Conservation (phyloP, 805 yeast genomes). For the Wickerhamiella australiensis region DNA sequence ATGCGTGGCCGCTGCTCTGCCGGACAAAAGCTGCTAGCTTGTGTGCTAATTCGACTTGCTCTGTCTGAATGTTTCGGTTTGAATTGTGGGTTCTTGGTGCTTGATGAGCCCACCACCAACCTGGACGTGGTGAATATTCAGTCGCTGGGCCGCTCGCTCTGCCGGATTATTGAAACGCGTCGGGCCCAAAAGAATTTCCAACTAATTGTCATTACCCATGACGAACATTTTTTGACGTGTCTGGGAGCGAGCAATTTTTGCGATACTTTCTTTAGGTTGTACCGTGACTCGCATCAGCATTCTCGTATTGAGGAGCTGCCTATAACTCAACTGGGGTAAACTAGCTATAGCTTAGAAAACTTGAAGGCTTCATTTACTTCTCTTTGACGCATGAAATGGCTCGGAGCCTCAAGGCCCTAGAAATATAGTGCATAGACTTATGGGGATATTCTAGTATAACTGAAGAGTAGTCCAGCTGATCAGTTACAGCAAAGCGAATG, state of each 20-base stretch:
- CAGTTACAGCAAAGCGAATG: too few species aligned
- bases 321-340: conserved; percentile 18
- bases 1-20: conserved; percentile 99
- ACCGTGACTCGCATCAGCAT: conserved; percentile 68
- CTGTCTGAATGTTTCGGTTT: conserved; percentile 91
- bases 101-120: conserved; percentile 97
- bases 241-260: conserved; percentile 79
- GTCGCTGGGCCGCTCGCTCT: conserved; percentile 70
- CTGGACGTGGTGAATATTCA: conserved; percentile 81
- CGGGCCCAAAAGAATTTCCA: conserved; percentile 79
- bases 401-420: too few species aligned
- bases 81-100: conserved; percentile 88
- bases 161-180: conserved; percentile 62
- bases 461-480: too few species aligned
- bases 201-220: conserved; percentile 90
- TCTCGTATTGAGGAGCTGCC: conserved; percentile 54
- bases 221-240: conserved; percentile 73
- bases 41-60: conserved; percentile 81
- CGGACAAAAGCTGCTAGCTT: conserved; percentile 90
- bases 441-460: too few species aligned
- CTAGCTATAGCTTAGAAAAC: neutral
- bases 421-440: too few species aligned
- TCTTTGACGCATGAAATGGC: too few species aligned
- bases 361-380: too few species aligned
- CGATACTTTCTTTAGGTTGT: conserved; percentile 73